phyloP scores from a whole-genome alignment of 768 basidiomycete genomes.

The Mycena chlorophos region DNA sequence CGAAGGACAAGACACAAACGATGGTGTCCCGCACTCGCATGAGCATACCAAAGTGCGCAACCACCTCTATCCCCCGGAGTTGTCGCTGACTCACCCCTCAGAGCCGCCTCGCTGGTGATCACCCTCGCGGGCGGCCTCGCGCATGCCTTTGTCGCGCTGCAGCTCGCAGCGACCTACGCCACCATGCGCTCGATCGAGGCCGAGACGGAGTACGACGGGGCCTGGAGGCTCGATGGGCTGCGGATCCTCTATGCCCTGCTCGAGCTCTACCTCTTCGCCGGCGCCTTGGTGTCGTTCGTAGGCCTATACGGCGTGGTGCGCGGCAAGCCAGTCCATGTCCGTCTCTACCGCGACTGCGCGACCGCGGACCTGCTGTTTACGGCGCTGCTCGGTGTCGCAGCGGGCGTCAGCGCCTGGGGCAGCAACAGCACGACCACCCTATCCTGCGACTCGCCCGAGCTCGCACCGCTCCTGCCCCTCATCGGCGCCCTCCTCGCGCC shows the following conservation, averaged over 20 bases:
- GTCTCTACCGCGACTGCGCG: slow-evolving; percentile 80
- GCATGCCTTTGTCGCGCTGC: slow-evolving; percentile 37
- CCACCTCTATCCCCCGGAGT: neutral
- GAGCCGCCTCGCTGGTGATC: slow-evolving; percentile 40
- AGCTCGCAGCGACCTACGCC: slow-evolving; percentile 38
- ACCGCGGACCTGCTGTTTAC: slow-evolving; percentile 77
- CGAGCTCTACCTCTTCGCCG: slow-evolving; percentile 64
- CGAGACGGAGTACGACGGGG: slow-evolving; percentile 46
- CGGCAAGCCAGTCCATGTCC: slow-evolving; percentile 64
- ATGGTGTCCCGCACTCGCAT: neutral
- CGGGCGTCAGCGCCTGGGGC: slow-evolving; percentile 57
- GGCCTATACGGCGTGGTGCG: slow-evolving; percentile 69
- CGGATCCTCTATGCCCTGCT: slow-evolving; percentile 62
- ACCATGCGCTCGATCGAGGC: slow-evolving; percentile 45
- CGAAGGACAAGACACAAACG: too few species aligned
- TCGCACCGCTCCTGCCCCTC: slow-evolving; percentile 68
- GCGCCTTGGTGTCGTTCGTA: slow-evolving; percentile 60
- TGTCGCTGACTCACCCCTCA: slow-evolving; percentile 8
- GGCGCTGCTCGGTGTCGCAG: slow-evolving; percentile 54
- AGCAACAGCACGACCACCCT: slow-evolving; percentile 48
- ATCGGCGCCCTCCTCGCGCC: slow-evolving; percentile 59
- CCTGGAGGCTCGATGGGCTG: slow-evolving; percentile 44
- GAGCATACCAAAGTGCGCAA: slow-evolving; percentile 4
- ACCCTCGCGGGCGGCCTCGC: slow-evolving; percentile 37
- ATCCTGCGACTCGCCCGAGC: slow-evolving; percentile 77